A percentile compares a stretch with the other conserved stretches of the same genome.
Evolutionary conservation across 1,284 basidiomycete genomes (phyloP).

Genomic region (Mixia osmundae): DNA sequence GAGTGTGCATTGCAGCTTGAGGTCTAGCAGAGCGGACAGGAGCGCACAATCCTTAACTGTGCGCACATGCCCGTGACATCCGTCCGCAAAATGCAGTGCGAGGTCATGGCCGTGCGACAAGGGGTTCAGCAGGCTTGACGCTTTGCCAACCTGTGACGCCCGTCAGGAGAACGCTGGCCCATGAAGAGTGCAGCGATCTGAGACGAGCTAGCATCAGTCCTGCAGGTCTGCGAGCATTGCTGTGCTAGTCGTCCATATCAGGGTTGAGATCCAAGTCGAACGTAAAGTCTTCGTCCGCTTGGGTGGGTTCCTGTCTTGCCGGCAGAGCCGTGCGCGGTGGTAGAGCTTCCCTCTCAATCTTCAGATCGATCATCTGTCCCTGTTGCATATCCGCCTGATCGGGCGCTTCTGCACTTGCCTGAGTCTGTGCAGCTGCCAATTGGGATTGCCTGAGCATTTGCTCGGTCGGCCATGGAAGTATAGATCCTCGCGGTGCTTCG

Average conservation of each 20-base stretch:
- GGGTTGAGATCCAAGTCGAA: conserved; percentile 2
- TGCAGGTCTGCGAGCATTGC: no score
- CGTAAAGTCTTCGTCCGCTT: background rate
- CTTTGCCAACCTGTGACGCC: no score
- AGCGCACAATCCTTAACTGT: no score
- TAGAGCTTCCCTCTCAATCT: background rate
- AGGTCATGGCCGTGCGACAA: no score
- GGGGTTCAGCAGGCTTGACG: no score
- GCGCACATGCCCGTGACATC: no score
- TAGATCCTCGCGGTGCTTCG: background rate
- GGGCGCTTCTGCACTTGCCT: background rate
- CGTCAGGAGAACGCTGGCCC: no score
- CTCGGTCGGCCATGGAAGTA: conserved; percentile 1
- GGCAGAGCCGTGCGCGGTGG: background rate
- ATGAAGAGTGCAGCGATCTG: no score
- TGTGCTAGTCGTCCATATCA: background rate
- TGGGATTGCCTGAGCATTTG: background rate
- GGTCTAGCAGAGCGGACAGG: no score
- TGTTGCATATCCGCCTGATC: background rate
- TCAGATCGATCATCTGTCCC: background rate
- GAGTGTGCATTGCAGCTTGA: no score
- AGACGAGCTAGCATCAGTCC: no score
- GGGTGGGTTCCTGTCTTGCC: background rate
- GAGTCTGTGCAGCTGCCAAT: background rate
- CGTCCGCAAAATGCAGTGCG: no score